These are phyloP conservation scores for Thraustotheca clavata DNA, from an alignment of 352 stramenopile species.

Conservation along the genomic window DNA sequence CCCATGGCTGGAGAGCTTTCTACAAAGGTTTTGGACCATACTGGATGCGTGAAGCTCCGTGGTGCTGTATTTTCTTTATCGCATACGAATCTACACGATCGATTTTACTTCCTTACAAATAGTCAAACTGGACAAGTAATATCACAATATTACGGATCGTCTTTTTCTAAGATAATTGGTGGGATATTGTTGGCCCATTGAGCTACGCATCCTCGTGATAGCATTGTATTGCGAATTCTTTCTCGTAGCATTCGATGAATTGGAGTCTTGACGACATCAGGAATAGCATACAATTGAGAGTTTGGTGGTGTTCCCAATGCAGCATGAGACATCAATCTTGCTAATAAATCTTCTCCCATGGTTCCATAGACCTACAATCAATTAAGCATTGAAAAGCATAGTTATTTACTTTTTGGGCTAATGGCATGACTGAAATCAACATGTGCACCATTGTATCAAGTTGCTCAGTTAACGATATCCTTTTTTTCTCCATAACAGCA, in stretches of 20 bases:
- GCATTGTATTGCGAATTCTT: constrained; percentile 7
- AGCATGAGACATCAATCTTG: constrained; percentile 39
- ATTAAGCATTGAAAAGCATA: constrained; percentile 9
- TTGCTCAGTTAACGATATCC: constrained; percentile 61
- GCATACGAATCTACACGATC: constrained; percentile 75
- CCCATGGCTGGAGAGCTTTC: constrained; percentile 55
- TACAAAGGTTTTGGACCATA: constrained; percentile 85
- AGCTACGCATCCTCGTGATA: constrained; percentile 4
- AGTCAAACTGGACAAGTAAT: too few relatives aligned
- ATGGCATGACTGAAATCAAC: constrained; percentile 55
- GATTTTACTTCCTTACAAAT: constrained; percentile 16
- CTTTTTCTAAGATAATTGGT: not conserved
- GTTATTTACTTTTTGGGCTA: constrained; percentile 38
- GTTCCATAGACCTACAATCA: constrained; percentile 42
- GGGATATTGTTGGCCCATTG: not conserved
- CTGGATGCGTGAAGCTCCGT: constrained; percentile 81
- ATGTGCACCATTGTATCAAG: constrained; percentile 67
- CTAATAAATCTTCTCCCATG: constrained; percentile 52
- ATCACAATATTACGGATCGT: not conserved
- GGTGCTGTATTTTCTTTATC: constrained; percentile 83
- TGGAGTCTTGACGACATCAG: not conserved
- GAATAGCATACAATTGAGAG: not conserved
- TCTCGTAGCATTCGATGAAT: not conserved
- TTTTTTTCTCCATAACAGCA: constrained; percentile 47
- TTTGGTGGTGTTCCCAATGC: constrained; percentile 17